phyloP scores from a whole-genome alignment of 1,284 basidiomycete species.

The Trametes versicolor region DNA sequence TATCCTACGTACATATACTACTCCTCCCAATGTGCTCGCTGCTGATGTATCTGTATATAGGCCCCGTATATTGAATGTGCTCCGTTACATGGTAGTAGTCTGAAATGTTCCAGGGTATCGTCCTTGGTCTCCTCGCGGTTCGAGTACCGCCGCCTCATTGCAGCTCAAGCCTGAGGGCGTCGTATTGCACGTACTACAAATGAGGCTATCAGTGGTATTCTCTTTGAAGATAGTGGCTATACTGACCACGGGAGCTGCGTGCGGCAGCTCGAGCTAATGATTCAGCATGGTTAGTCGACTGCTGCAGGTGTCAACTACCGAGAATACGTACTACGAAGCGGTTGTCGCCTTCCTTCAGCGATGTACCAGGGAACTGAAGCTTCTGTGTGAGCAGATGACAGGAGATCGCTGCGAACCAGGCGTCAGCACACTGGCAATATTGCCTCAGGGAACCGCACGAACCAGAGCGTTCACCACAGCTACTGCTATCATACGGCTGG shows the following conservation, averaged over 20 bases:
- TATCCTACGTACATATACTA: not conserved
- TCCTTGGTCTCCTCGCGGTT: no score
- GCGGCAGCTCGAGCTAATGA: conserved; percentile 29
- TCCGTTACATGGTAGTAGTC: not conserved
- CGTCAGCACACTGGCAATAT: not conserved
- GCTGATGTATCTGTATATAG: conserved; percentile 13
- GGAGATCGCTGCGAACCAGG: conserved; percentile 26
- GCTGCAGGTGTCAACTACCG: no score
- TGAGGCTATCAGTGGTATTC: not conserved
- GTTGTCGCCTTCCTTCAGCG: conserved; percentile 29
- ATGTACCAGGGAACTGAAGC: conserved; percentile 31
- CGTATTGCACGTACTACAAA: conserved; percentile 34
- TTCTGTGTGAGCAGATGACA: conserved; percentile 32
- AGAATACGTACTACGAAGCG: conserved; percentile 27
- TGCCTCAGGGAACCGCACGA: not conserved
- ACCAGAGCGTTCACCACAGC: conserved; percentile 36
- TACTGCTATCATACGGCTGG: conserved; percentile 32
- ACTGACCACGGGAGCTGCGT: conserved; percentile 33
- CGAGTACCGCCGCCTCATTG: not conserved
- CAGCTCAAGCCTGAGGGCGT: conserved; percentile 33
- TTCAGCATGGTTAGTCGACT: not conserved
- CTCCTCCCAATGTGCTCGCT: not conserved
- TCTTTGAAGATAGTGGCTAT: not conserved
- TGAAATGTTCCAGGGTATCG: no score
- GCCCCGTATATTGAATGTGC: not conserved